Percentiles rank a stretch among this genome's conserved stretches.
Conservation (phyloP, 805 yeast genomes). For the Komagataella phaffii region DNA sequence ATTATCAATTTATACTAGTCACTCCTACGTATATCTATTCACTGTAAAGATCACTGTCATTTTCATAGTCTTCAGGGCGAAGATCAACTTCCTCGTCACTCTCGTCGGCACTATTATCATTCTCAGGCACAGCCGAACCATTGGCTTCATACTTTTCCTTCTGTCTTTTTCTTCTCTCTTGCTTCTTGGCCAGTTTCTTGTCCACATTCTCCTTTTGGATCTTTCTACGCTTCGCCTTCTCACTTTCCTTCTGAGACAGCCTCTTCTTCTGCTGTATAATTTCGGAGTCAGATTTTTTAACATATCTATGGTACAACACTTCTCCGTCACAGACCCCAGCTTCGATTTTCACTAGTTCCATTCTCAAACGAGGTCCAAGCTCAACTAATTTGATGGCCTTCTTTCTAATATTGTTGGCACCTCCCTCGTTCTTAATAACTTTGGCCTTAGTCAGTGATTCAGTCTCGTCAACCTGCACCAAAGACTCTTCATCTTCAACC, state of each 20-base stretch:
- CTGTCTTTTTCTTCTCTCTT: slow-evolving; percentile 53
- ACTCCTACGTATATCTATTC: slow-evolving; percentile 9
- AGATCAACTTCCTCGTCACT: slow-evolving; percentile 11
- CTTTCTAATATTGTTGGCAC: slow-evolving; percentile 27
- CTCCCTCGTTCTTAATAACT: slow-evolving; percentile 6
- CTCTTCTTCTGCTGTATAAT: slow-evolving; percentile 17
- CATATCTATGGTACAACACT: slow-evolving; percentile 67
- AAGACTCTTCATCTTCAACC: slow-evolving; percentile 71
- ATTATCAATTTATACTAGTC: neutral
- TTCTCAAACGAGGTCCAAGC: slow-evolving; percentile 78
- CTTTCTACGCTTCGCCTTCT: slow-evolving; percentile 60
- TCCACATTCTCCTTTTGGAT: slow-evolving; percentile 71
- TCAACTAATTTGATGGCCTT: slow-evolving; percentile 88
- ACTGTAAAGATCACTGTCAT: slow-evolving; percentile 34
- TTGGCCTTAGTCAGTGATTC: slow-evolving; percentile 8
- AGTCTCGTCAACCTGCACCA: slow-evolving; percentile 41
- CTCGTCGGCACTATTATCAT: slow-evolving; percentile 17
- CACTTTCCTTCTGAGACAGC: slow-evolving; percentile 46
- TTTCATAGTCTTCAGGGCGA: slow-evolving; percentile 26
- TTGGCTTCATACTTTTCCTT: slow-evolving; percentile 24
- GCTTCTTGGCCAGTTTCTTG: slow-evolving; percentile 59
- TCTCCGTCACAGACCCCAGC: slow-evolving; percentile 87
- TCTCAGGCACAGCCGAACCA: slow-evolving; percentile 13
- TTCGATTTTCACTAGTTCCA: slow-evolving; percentile 74
- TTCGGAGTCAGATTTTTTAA: slow-evolving; percentile 53